Conservation (phyloP, 148 eudicot species). For the Simmondsia chinensis region DNA sequence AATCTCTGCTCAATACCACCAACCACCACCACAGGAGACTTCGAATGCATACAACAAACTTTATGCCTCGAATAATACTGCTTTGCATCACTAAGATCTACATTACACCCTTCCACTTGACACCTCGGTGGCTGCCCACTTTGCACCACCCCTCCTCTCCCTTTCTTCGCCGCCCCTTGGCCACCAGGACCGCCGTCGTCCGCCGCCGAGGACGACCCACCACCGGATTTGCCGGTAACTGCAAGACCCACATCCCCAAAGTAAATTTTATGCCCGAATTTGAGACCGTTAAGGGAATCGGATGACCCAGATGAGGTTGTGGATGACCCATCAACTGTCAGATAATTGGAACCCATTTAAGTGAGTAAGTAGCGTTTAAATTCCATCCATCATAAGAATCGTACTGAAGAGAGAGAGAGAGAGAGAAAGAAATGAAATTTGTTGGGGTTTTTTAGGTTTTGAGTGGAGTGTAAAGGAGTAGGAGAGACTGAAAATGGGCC, state of each 20-base stretch:
- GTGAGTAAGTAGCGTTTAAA: slow-evolving; percentile 12
- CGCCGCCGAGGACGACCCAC: slow-evolving; percentile 21
- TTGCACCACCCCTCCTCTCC: slow-evolving; percentile 30
- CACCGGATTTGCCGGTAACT: slow-evolving; percentile 13
- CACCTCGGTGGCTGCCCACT: slow-evolving; percentile 73
- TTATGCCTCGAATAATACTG: slow-evolving; percentile 88
- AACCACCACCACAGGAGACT: slow-evolving; percentile 60
- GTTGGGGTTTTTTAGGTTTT: slow-evolving; percentile 9
- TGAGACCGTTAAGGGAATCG: slow-evolving; percentile 47
- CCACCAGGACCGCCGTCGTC: slow-evolving; percentile 7
- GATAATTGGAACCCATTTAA: slow-evolving; percentile 45
- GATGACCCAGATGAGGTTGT: slow-evolving; percentile 25
- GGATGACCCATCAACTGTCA: slow-evolving; percentile 20
- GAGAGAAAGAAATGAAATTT: neutral
- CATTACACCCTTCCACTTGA: slow-evolving; percentile 78
- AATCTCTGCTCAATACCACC: slow-evolving; percentile 71
- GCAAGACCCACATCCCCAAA: slow-evolving; percentile 60
- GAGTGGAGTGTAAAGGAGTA: slow-evolving; percentile 25
- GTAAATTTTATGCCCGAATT: slow-evolving; percentile 80
- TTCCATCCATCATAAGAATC: slow-evolving; percentile 24
- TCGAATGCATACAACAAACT: slow-evolving; percentile 81
- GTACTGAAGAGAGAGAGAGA: neutral
- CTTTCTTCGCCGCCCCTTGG: slow-evolving; percentile 26
- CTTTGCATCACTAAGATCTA: slow-evolving; percentile 88
- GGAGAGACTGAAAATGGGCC: slow-evolving; percentile 37